phyloP scores from a whole-genome alignment of 2,329 filamentous ascomycete species.

The Colletotrichum lupini region DNA sequence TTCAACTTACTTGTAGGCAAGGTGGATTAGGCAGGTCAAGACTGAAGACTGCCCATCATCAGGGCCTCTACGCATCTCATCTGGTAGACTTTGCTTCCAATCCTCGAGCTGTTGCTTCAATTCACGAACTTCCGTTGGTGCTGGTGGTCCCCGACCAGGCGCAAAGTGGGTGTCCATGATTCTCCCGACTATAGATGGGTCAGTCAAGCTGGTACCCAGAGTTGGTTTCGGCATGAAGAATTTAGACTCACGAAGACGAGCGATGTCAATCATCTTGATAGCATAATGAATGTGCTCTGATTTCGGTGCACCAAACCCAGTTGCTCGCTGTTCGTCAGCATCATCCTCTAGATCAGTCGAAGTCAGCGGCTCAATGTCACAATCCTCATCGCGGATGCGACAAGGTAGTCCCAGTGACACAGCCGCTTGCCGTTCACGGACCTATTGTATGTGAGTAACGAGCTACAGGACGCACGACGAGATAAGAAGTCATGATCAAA shows the following conservation, averaged over 20 bases:
- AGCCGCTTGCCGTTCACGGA: constrained; percentile 50
- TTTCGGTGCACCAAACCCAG: constrained; percentile 44
- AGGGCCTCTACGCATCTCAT: constrained; percentile 42
- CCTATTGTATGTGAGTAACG: constrained; percentile 35
- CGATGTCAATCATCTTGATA: constrained; percentile 52
- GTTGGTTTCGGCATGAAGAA: too few species aligned
- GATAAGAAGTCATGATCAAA: too few species aligned
- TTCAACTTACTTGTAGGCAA: constrained; percentile 48
- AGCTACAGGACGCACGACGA: not conserved
- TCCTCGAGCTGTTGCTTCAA: constrained; percentile 45
- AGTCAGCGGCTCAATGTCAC: constrained; percentile 49
- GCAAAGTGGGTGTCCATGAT: constrained; percentile 51
- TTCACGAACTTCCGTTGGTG: constrained; percentile 41
- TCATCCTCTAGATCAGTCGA: constrained; percentile 46
- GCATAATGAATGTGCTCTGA: constrained; percentile 48
- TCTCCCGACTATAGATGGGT: constrained; percentile 41
- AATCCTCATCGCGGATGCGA: constrained; percentile 51
- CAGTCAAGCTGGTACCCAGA: not conserved
- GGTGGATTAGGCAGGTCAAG: constrained; percentile 49
- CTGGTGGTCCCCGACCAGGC: constrained; percentile 45
- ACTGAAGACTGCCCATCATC: constrained; percentile 48
- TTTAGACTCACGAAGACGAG: constrained; percentile 43
- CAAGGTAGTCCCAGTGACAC: constrained; percentile 50
- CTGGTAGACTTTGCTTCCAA: constrained; percentile 48
- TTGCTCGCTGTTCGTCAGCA: constrained; percentile 36